Conservation (phyloP, 805 yeast species). For the Lipomyces lipofer region DNA sequence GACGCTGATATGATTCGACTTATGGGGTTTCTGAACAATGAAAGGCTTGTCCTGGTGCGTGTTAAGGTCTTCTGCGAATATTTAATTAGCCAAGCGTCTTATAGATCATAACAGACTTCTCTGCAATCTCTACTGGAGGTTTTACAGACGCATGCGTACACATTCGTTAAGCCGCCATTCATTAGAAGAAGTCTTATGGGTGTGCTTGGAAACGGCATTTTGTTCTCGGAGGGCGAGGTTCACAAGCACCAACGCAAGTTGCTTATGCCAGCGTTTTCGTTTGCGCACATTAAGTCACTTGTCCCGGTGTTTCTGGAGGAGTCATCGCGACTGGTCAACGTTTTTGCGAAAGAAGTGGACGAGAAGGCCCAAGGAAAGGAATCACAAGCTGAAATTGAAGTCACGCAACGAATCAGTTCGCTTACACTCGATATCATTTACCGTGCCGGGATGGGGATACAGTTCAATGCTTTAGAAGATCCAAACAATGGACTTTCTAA, state of each 20-base stretch:
- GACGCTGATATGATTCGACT: conserved; percentile 11
- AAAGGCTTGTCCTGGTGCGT: conserved; percentile 13
- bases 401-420: conserved; percentile 4
- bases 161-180: conserved; percentile 22
- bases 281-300: conserved; percentile 11
- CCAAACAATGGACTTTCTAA: conserved; percentile 22
- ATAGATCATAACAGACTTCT: neutral
- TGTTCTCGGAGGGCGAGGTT: conserved; percentile 28
- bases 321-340: conserved; percentile 7
- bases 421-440: conserved; percentile 27
- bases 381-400: conserved; percentile 2
- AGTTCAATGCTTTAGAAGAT: conserved; percentile 21
- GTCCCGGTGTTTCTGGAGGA: conserved; percentile 22
- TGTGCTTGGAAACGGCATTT: conserved; percentile 23
- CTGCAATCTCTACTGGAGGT: conserved; percentile 15
- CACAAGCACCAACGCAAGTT: conserved; percentile 24
- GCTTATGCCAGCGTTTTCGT: conserved; percentile 26
- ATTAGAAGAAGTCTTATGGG: conserved; percentile 7
- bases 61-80: too few relatives aligned
- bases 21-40: conserved; percentile 12
- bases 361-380: neutral
- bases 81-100: neutral
- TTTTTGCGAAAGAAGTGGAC: neutral
- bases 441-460: conserved; percentile 20
- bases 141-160: conserved; percentile 20